Evolutionary conservation across 768 basidiomycete species (phyloP), one percentile per base, ranked within the genome.

Genomic region (Leucosporidium scottii): DNA sequence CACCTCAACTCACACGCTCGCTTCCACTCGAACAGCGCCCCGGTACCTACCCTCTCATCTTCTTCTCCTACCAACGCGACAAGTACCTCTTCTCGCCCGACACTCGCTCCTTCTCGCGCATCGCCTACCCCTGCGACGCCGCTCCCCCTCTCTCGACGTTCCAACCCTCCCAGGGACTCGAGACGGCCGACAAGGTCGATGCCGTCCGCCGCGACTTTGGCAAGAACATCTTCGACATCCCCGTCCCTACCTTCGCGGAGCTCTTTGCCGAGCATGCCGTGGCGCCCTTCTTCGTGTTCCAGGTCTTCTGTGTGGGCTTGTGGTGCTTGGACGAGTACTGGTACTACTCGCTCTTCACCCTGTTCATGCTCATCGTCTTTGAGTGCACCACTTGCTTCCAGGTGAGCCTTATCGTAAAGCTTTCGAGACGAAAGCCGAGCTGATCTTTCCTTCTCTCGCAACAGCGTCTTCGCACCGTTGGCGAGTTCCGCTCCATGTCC

Each of bases 311-410:
- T 71, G 96, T 97, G 2, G 92, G 90, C 0, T 81, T 99, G 15
- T 99, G 96, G 96, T 91, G 89, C 77, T 79, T 99, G 74, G 96
- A 99, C 75, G 96, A 98, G 77, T 99, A 98, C 78, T 97, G 93
- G 93, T 97, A 96, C 78, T 99, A 97, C 82, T 80, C 89, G 64
- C 78, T 99, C 50, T 99, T 99, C 81, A 98, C 96, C 2, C 82
- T 93, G 30, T 97, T 99, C 84, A 99, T 99, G 96, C 83, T 99
- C 47, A 81, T 99, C 57, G 88, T 96, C 70, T 99, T 99, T 76
- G 96, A 99, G 80, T 98, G 93, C 79, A 98, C 96, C 1, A 93
- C 96, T 28, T 94, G 98, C 36, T 98, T 90, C 86, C 96, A 98
- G 87, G 92, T 90, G 49, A 28, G 57, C 36, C 12, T 34, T 56